phyloP scores from a whole-genome alignment of 2,329 filamentous ascomycete genomes.

The Microdochium nivale region DNA sequence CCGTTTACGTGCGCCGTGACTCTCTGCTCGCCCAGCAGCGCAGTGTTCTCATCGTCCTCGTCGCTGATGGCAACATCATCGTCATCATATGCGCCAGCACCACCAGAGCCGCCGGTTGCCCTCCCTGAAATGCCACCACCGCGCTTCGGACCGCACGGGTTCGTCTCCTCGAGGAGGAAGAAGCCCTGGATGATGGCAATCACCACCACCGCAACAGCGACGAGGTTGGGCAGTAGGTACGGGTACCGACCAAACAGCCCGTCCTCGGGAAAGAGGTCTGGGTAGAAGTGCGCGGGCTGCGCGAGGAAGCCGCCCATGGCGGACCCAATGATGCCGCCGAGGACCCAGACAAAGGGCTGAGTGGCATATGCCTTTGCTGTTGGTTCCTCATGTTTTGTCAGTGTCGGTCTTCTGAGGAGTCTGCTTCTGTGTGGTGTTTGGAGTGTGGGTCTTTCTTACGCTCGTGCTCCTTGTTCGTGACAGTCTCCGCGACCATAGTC shows the following conservation, averaged over 20 bases:
- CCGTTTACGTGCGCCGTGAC: conserved; percentile 16
- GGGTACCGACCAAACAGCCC: conserved; percentile 52
- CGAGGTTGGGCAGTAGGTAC: conserved; percentile 61
- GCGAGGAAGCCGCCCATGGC: conserved; percentile 28
- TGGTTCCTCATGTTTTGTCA: neutral
- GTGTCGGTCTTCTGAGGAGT: neutral
- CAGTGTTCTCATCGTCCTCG: conserved; percentile 12
- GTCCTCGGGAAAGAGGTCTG: conserved; percentile 24
- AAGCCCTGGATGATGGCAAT: conserved; percentile 50
- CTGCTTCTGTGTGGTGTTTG: neutral
- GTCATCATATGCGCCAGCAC: too few species aligned
- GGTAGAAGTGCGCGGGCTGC: conserved; percentile 25
- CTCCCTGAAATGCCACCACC: too few species aligned
- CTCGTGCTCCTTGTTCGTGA: conserved; percentile 31
- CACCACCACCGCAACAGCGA: too few species aligned
- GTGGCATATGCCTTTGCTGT: conserved; percentile 23
- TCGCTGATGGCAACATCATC: conserved; percentile 5
- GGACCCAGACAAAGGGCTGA: conserved; percentile 27
- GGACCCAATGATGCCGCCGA: conserved; percentile 26
- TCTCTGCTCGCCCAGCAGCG: conserved; percentile 14
- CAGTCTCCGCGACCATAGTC: conserved; percentile 33
- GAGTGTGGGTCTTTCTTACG: conserved; percentile 13
- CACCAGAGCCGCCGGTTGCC: neutral
- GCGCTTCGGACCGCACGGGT: conserved; percentile 12
- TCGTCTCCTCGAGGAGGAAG: conserved; percentile 46